Base-by-base conservation (phyloP, 768 basidiomycete genomes). In the Pholiota conissans region DNA sequence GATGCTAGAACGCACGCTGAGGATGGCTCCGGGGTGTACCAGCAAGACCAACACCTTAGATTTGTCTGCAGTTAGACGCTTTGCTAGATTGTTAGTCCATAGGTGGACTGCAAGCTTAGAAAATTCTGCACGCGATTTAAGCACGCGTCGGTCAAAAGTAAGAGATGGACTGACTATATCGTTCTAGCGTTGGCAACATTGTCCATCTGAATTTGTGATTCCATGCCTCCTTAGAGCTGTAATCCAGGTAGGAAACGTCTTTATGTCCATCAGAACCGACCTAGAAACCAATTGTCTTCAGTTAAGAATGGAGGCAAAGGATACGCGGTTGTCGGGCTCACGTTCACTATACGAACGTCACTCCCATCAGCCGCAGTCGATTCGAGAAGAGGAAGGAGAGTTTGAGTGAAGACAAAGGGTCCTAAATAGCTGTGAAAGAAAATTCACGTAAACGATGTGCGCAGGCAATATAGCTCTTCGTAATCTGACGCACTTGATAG, bases 351-450 rank as follows among this genome's bases (percentile, higher is more conserved):
- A 16, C 64, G 67, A 5, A 67, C 65, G 29, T 69, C 67, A 49
- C 42, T 40, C 8, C 53, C 55, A 24, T 61, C 55, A 11, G 49
- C 53, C 7, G 68, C 62, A 5, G 68, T 68, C 22, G 57, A 58
- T 57, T 68, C 60, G 8, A 69, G 55, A 8, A 69, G 62, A 24
- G 67, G 68, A 26, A 69, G 63, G 11, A 67, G 61, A 8, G 67
- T 66, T 29, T 59, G 63, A 3, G 66, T 69, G 39, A 69, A 69
- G 1, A 67, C 66, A 42, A 66, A 67, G 4, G 63, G 68, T 2
- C 63, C 59, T 18, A 66, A 30, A 24, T 69, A 67, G 35, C 64
- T 68, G 16, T 10, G 42, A 45, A 5, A 45, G 11, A 24, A 45
- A 45, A 18, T 20, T 24, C 6, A 26, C n/a, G n/a, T n/a, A n/a